Base-by-base conservation (phyloP, 75 land plant species). In the Adiantum capillusveneris region DNA sequence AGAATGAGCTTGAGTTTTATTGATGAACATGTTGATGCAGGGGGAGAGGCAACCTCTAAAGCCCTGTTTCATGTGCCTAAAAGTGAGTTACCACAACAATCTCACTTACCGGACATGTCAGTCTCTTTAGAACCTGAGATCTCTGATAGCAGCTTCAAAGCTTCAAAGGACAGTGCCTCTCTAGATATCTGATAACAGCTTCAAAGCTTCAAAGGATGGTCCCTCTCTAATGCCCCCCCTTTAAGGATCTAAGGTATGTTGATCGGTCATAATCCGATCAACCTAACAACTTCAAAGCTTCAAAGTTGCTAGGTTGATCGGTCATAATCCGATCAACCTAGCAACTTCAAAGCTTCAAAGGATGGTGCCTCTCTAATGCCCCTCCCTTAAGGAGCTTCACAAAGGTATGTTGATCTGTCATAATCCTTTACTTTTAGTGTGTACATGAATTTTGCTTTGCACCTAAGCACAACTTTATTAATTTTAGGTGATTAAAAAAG, bases 401-500 rank as follows among this genome's bases (percentile, higher is more conserved):
- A 6, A 46, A 46, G 50, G 50, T 46, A 46, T 18, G 6, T 46
- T 46, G 50, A 18, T 5, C 14, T 2, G 2, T 21, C 22, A 46
- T 6, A 21, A 6, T 3, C 14, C 14, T 46, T 46, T 46, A 6
- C 14, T 46, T 46, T 21, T 46, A 14, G 5, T 46, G n/a, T n/a
- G n/a, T n/a, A n/a, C n/a, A n/a, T n/a, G n/a, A n/a, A n/a, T n/a
- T n/a, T n/a, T n/a, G n/a, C n/a, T n/a, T n/a, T n/a, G n/a, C n/a
- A n/a, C n/a, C n/a, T n/a, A n/a, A n/a, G n/a, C n/a, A n/a, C n/a
- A n/a, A n/a, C n/a, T n/a, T n/a, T n/a, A n/a, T 9, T 34, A 5
- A 9, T 34, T 58, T 30, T 55, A 90, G 96, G 96, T 90, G 58
- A 81, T 81, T 28, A 79, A 68, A 80, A 88, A 79, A 53, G 96